These are phyloP conservation scores for Cystobasidium sp. DNA, from an alignment of 1,284 basidiomycete genomes.

Conservation along the genomic window DNA sequence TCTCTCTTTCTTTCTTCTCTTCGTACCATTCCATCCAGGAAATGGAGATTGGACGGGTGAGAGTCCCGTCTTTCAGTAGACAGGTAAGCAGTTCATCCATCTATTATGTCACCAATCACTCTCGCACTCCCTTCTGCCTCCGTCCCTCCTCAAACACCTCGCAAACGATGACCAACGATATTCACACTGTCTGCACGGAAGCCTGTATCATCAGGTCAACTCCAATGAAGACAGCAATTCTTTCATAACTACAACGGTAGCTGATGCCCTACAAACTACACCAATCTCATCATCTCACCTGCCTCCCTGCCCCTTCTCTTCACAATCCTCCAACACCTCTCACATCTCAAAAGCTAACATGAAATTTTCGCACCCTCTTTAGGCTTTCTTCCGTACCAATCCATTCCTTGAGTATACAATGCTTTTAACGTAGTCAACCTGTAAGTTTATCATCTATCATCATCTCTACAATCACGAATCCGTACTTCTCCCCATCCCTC, in stretches of 20 bases:
- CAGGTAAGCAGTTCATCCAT: neutral
- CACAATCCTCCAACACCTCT: too few species aligned
- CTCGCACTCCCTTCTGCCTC: neutral
- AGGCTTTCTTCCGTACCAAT: neutral
- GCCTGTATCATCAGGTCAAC: slow-evolving; percentile 16
- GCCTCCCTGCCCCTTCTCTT: slow-evolving; percentile 1
- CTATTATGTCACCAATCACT: neutral
- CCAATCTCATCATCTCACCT: neutral
- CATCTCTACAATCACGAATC: neutral
- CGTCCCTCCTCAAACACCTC: slow-evolving; percentile 6
- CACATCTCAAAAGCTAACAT: neutral
- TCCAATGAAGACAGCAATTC: slow-evolving; percentile 40
- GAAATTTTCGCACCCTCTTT: slow-evolving; percentile 11
- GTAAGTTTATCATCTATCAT: neutral
- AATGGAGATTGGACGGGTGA: neutral
- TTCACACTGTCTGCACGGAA: slow-evolving; percentile 45
- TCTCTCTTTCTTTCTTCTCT: neutral
- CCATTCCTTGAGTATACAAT: neutral
- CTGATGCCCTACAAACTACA: slow-evolving; percentile 14
- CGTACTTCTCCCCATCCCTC: neutral
- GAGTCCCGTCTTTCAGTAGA: neutral
- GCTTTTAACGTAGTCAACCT: neutral
- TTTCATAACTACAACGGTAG: slow-evolving; percentile 44
- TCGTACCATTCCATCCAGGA: neutral
- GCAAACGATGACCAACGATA: slow-evolving; percentile 43